phyloP scores from a whole-genome alignment of 164 flowering plant genomes.

The Magnolia kwangsiensis region DNA sequence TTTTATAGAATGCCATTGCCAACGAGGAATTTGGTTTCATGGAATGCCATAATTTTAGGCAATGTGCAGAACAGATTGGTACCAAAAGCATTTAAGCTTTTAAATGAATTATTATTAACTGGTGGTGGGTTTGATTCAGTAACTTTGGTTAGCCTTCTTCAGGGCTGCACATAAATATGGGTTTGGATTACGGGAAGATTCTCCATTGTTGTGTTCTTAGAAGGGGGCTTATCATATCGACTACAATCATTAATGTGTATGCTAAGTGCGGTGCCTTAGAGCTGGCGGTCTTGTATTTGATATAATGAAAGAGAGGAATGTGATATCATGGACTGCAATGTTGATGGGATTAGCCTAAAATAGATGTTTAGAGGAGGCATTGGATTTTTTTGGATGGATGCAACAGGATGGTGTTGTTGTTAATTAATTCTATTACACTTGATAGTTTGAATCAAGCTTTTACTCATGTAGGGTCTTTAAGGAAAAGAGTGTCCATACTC shows the following conservation, averaged over 20 bases:
- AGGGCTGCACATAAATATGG: conserved; percentile 28
- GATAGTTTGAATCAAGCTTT: conserved; percentile 39
- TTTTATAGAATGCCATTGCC: conserved; percentile 26
- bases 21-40: conserved; percentile 34
- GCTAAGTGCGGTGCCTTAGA: conserved; percentile 34
- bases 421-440: conserved; percentile 29
- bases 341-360: conserved; percentile 43
- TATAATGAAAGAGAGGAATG: conserved; percentile 35
- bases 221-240: conserved; percentile 29
- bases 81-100: conserved; percentile 26
- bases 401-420: conserved; percentile 31
- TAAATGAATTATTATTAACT: neutral
- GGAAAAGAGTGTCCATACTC: conserved; percentile 32
- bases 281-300: conserved; percentile 29
- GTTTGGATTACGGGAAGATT: conserved; percentile 32
- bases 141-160: conserved; percentile 37
- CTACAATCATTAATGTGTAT: conserved; percentile 44
- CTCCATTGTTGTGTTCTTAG: conserved; percentile 29
- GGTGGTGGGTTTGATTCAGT: conserved; percentile 30
- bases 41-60: conserved; percentile 48
- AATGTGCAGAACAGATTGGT: conserved; percentile 35
- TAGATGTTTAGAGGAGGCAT: conserved; percentile 41
- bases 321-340: conserved; percentile 44
- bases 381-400: conserved; percentile 30
- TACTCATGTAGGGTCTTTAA: conserved; percentile 33